Conservation (phyloP, 2,329 filamentous ascomycete genomes). For the Aspergillus alliaceus region DNA sequence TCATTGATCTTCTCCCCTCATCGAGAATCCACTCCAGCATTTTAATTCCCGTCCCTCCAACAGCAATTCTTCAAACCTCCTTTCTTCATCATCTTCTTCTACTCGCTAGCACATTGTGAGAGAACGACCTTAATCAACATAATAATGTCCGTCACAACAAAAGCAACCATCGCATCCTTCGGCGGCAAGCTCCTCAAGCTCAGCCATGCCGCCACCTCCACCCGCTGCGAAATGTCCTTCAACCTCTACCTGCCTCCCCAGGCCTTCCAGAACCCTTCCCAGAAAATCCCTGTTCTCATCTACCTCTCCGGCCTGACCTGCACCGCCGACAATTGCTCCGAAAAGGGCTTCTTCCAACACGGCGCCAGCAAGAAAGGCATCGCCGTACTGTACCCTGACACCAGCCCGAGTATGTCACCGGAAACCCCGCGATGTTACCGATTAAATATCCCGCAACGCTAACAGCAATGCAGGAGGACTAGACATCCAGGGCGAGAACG, state of each 20-base stretch:
- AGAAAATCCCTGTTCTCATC: slow-evolving; percentile 79
- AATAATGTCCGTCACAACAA: slow-evolving; percentile 81
- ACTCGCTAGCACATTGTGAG: background rate
- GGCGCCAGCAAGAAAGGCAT: slow-evolving; percentile 77
- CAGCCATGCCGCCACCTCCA: slow-evolving; percentile 75
- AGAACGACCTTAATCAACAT: too few species aligned
- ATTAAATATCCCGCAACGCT: too few species aligned
- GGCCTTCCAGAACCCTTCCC: slow-evolving; percentile 52
- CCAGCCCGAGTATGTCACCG: slow-evolving; percentile 69
- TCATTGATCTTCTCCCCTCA: background rate
- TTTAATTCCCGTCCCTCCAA: slow-evolving; percentile 2
- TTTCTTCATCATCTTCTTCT: slow-evolving; percentile 2
- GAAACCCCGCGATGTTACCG: too few species aligned
- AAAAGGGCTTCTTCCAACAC: slow-evolving; percentile 87
- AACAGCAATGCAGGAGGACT: slow-evolving; percentile 71
- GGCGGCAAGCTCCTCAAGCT: slow-evolving; percentile 95
- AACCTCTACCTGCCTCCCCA: slow-evolving; percentile 87
- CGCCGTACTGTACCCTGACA: slow-evolving; percentile 94
- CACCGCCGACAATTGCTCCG: slow-evolving; percentile 76
- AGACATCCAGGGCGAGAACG: slow-evolving; percentile 78
- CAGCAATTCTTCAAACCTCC: background rate
- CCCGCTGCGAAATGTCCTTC: slow-evolving; percentile 84
- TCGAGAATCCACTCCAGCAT: background rate
- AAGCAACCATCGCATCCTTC: slow-evolving; percentile 84
- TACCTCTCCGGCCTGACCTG: slow-evolving; percentile 95